Percentiles rank a stretch among this genome's conserved stretches.
These are phyloP conservation scores for Tylopilus plumbeoviolaceoides DNA, from an alignment of 768 basidiomycete species.

Conservation along the genomic window DNA sequence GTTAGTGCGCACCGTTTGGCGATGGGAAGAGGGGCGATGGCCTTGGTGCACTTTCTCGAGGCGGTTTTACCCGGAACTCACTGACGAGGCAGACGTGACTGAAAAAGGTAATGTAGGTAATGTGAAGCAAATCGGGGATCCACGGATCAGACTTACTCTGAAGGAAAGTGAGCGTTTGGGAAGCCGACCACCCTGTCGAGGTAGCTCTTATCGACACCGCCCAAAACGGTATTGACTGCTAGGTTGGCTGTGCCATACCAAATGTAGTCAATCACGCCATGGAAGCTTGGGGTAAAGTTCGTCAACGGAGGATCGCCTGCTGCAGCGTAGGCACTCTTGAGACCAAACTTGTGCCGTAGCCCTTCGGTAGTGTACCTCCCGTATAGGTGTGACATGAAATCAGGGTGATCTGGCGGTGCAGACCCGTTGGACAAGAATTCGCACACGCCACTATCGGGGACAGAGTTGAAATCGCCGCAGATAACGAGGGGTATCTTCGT, in stretches of 20 bases:
- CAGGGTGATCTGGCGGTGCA: constrained; percentile 71
- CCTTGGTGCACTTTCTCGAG: constrained; percentile 41
- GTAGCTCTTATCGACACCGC: constrained; percentile 82
- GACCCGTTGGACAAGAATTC: constrained; percentile 79
- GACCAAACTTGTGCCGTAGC: constrained; percentile 67
- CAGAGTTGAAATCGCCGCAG: constrained; percentile 95
- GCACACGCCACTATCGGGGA: constrained; percentile 83
- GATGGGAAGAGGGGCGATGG: constrained; percentile 38
- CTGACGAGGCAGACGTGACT: constrained; percentile 71
- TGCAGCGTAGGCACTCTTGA: constrained; percentile 81
- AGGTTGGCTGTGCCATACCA: constrained; percentile 82
- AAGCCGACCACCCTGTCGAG: constrained; percentile 91
- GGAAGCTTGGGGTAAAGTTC: constrained; percentile 86
- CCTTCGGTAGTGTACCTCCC: constrained; percentile 93
- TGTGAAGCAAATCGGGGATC: constrained; percentile 1
- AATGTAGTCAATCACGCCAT: constrained; percentile 87
- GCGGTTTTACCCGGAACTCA: constrained; percentile 80
- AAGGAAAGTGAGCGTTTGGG: constrained; percentile 95
- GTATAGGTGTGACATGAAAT: constrained; percentile 90
- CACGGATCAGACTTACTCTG: constrained; percentile 66
- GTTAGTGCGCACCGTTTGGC: constrained; percentile 34
- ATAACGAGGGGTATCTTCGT: constrained; percentile 87
- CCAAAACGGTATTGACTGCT: constrained; percentile 77
- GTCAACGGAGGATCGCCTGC: constrained; percentile 68
- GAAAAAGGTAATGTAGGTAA: constrained; percentile 11